Conservation (phyloP, 2,329 filamentous ascomycete species). For the Aureobasidium sp. region DNA sequence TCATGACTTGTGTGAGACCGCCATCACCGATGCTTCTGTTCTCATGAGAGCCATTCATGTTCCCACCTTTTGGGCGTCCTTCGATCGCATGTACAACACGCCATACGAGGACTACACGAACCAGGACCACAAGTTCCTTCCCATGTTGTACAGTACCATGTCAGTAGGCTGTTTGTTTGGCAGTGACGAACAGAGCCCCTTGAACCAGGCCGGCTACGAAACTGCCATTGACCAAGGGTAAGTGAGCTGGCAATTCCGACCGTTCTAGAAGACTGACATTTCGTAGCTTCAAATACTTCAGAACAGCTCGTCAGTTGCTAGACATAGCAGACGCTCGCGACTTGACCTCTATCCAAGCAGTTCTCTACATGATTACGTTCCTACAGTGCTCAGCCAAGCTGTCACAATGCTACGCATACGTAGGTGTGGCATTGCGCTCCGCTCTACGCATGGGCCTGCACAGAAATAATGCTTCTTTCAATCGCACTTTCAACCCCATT, state of each 20-base stretch:
- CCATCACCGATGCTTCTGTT: conserved; percentile 56
- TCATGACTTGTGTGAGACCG: conserved; percentile 50
- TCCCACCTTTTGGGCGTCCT: conserved; percentile 69
- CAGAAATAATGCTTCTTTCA: conserved; percentile 34
- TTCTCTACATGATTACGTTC: conserved; percentile 49
- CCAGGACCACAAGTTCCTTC: conserved; percentile 42
- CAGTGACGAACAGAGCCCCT: conserved; percentile 31
- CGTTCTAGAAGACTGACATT: not conserved
- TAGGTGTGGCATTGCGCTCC: conserved; percentile 45
- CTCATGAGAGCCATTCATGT: conserved; percentile 70
- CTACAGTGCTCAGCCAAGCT: conserved; percentile 47
- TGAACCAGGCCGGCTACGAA: conserved; percentile 38
- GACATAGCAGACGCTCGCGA: conserved; percentile 49
- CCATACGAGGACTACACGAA: conserved; percentile 43
- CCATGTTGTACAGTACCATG: conserved; percentile 42
- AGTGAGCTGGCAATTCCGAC: conserved; percentile 21
- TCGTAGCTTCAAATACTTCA: conserved; percentile 43
- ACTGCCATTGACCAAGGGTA: conserved; percentile 42
- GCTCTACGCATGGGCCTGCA: conserved; percentile 46
- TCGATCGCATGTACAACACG: conserved; percentile 71
- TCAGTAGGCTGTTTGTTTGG: conserved; percentile 43
- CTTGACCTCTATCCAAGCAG: conserved; percentile 43
- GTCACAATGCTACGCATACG: conserved; percentile 47
- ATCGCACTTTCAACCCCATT: conserved; percentile 40
- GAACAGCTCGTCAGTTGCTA: conserved; percentile 41